Conservation (phyloP, 2,329 filamentous ascomycete species). For the Sporothrix sp. region DNA sequence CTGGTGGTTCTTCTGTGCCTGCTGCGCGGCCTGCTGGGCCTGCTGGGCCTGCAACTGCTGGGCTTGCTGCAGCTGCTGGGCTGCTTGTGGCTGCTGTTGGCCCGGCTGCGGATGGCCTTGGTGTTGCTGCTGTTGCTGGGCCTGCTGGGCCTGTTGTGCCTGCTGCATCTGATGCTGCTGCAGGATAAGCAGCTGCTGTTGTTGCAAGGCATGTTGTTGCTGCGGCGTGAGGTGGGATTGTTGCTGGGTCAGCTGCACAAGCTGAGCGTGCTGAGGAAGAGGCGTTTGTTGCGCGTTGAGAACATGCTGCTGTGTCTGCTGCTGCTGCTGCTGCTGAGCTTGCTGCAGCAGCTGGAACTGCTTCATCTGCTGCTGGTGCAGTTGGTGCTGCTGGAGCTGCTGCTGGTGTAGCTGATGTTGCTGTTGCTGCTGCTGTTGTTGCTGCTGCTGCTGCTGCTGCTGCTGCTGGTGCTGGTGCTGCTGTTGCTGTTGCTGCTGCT, state of each 20-base stretch:
- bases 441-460: constrained; percentile 45
- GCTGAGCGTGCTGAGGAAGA: constrained; percentile 14
- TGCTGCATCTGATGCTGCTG: constrained; percentile 41
- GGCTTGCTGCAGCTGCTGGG: constrained; percentile 30
- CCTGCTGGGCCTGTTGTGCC: constrained; percentile 34
- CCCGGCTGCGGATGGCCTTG: constrained; percentile 21
- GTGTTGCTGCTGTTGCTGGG: constrained; percentile 19
- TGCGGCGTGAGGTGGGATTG: constrained; percentile 9
- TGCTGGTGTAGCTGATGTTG: constrained; percentile 15
- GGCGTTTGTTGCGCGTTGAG: constrained; percentile 6
- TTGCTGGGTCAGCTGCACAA: constrained; percentile 13
- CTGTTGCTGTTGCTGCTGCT: constrained; percentile 47
- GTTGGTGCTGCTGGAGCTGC: constrained; percentile 50
- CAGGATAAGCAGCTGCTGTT: constrained; percentile 21
- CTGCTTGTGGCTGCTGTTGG: constrained; percentile 17
- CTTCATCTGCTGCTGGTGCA: constrained; percentile 22
- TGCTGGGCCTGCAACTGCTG: constrained; percentile 23
- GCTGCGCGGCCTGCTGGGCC: constrained; percentile 29
- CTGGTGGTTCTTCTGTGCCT: constrained; percentile 24
- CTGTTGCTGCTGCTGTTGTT: constrained; percentile 31
- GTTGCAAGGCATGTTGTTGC: constrained; percentile 33
- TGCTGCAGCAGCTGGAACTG: constrained; percentile 33
- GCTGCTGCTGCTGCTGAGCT: constrained; percentile 44
- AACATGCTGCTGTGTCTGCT: constrained; percentile 43
- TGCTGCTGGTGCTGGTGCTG: constrained; percentile 36